Evolutionary conservation across 1,139 yeast genomes (phyloP).

Genomic region (Blastobotrys serpentis): DNA sequence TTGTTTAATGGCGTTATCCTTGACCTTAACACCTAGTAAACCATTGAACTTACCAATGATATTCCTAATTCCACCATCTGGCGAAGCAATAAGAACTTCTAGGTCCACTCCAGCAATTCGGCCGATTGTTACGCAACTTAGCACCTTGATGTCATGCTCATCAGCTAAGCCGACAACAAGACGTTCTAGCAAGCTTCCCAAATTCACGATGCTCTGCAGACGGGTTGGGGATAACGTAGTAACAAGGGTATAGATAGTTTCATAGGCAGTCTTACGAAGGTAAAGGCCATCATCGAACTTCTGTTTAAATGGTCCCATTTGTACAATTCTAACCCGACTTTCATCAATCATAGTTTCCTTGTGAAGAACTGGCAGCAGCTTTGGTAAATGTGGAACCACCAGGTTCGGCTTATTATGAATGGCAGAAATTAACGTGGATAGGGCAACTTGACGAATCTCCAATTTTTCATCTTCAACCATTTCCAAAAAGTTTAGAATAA

Average conservation of each 20-base stretch:
- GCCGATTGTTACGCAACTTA: conserved; percentile 43
- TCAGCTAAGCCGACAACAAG: conserved; percentile 43
- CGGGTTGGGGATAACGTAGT: conserved; percentile 30
- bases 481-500: conserved; percentile 42
- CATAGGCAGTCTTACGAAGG: conserved; percentile 71
- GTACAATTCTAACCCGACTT: conserved; percentile 61
- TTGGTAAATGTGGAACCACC: conserved; percentile 49
- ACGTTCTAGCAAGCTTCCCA: conserved; percentile 35
- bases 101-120: conserved; percentile 37
- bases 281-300: conserved; percentile 78
- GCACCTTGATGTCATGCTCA: conserved; percentile 47
- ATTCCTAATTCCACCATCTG: conserved; percentile 18
- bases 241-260: conserved; percentile 59
- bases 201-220: conserved; percentile 34
- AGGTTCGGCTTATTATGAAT: conserved; percentile 57
- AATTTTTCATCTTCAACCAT: conserved; percentile 36
- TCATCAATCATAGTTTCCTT: conserved; percentile 57
- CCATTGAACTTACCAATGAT: conserved; percentile 38
- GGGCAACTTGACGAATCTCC: conserved; percentile 50
- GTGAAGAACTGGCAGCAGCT: conserved; percentile 53
- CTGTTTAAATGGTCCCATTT: conserved; percentile 87
- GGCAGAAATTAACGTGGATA: conserved; percentile 60
- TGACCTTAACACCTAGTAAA: conserved; percentile 40
- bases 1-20: conserved; percentile 51
- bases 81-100: conserved; percentile 16